Evolutionary conservation across 441 rosid species (phyloP), one percentile per base, ranked within the genome.

Genomic region (Mallotus repandus): DNA sequence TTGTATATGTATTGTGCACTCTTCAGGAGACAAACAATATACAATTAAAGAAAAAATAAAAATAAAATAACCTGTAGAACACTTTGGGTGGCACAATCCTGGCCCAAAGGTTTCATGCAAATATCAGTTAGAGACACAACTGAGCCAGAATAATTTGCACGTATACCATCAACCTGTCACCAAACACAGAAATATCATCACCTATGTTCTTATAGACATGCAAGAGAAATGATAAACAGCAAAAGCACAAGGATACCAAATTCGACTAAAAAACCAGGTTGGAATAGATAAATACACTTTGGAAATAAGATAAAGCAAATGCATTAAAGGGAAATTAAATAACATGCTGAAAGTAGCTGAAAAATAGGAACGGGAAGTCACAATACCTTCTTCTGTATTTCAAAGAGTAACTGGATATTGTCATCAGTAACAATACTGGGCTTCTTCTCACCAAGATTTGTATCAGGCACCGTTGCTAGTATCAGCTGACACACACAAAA

Each of bases 61-160:
- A 66, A 54, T 63, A 45, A 77, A 15, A 69, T 64, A 81, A 94
- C 97, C 97, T 94, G 98, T 66, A 94, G 81, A 78, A 94, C 82
- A 83, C 94, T 92, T 79, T 94, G 98, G 70, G 95, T 94, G 69
- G 98, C 97, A 85, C 98, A 94, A 76, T 90, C 95, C 72, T 90
- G 85, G 71, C 88, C 97, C 69, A 94, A 83, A 45, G 97, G 97
- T 84, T 92, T 94, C 95, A 90, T 82, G 86, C 97, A 94, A 68
- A 94, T 94, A 77, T 94, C 97, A 65, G 89, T 83, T 81, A 94
- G 85, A 72, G 97, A 87, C 81, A 90, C 74, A 89, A 78, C 74
- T 74, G 90, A 84, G 56, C 97, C 96, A 75, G 91, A 89, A 87
- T 81, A 89, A 82, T 92, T 88, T 75, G 91, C 92, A 19, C 83